phyloP scores from a whole-genome alignment of 768 basidiomycete genomes.

The Pilatotrama ljubarskyi region DNA sequence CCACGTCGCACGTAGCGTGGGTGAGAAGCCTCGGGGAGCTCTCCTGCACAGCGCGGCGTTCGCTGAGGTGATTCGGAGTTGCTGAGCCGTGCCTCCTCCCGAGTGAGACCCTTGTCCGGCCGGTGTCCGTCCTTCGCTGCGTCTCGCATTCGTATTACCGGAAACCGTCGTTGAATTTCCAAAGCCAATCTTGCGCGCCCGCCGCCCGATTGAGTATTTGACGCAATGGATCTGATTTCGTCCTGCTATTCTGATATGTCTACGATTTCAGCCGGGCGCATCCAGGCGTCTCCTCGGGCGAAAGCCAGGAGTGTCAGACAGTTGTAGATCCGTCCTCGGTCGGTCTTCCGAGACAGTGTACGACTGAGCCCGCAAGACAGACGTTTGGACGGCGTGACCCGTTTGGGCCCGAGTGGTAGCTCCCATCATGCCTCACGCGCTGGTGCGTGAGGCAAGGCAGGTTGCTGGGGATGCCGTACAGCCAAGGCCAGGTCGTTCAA shows the following conservation, averaged over 20 bases:
- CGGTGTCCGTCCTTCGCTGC: too few relatives aligned
- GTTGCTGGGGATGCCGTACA: neutral
- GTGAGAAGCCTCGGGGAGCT: too few relatives aligned
- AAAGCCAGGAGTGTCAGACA: neutral
- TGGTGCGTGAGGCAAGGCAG: neutral
- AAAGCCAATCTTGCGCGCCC: neutral
- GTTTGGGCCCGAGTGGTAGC: neutral
- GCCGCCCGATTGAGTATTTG: neutral
- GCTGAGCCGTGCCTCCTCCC: too few relatives aligned
- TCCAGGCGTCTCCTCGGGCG: neutral
- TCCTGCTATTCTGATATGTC: neutral
- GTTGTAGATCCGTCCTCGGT: neutral
- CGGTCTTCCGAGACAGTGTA: too few relatives aligned
- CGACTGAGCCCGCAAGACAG: neutral
- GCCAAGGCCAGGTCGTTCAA: neutral
- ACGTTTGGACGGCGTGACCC: neutral
- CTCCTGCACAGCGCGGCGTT: too few relatives aligned
- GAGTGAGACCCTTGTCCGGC: too few relatives aligned
- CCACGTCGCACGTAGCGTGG: too few relatives aligned
- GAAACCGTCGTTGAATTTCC: too few relatives aligned
- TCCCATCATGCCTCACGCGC: neutral
- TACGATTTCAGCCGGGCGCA: neutral
- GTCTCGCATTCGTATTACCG: too few relatives aligned
- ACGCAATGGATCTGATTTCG: neutral
- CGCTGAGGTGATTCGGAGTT: too few relatives aligned